Conservation (phyloP, 2,329 filamentous ascomycete species). For the Drechslerella coelobrocha region DNA sequence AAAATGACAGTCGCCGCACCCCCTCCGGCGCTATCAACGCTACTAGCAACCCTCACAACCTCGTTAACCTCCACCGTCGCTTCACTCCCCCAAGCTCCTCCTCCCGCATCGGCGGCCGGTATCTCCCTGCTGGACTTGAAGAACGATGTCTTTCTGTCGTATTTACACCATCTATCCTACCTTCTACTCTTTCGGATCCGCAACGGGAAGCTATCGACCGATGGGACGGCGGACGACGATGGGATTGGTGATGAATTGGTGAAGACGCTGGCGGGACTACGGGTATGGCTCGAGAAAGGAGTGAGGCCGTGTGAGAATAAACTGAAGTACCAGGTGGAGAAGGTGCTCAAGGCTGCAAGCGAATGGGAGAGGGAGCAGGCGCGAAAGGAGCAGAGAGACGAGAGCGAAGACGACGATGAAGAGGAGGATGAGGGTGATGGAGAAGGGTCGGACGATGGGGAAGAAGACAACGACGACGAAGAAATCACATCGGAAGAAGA, state of each 20-base stretch:
- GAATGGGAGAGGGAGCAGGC: slow-evolving; percentile 67
- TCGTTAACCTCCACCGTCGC: slow-evolving; percentile 27
- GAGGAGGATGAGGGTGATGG: slow-evolving; percentile 58
- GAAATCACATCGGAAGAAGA: slow-evolving; percentile 44
- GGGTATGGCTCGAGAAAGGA: slow-evolving; percentile 92
- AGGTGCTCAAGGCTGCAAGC: slow-evolving; percentile 85
- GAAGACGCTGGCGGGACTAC: slow-evolving; percentile 84
- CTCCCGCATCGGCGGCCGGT: slow-evolving; percentile 79
- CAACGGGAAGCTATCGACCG: slow-evolving; percentile 54
- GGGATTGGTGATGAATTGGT: slow-evolving; percentile 71
- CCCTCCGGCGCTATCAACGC: slow-evolving; percentile 10
- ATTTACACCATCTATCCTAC: slow-evolving; percentile 92
- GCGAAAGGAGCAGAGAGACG: slow-evolving; percentile 55
- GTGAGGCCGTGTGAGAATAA: slow-evolving; percentile 87
- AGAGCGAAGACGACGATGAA: slow-evolving; percentile 51
- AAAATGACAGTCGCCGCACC: slow-evolving; percentile 32
- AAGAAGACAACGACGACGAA: slow-evolving; percentile 31
- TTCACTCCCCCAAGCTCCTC: slow-evolving; percentile 62
- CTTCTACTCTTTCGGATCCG: slow-evolving; percentile 82
- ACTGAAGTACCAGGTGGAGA: slow-evolving; percentile 93
- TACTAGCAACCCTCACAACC: slow-evolving; percentile 37
- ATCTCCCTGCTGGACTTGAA: slow-evolving; percentile 95
- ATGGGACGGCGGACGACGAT: slow-evolving; percentile 54
- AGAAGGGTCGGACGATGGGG: slow-evolving; percentile 53
- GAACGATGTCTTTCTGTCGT: slow-evolving; percentile 95